These are phyloP conservation scores for Euphorbia celastroides DNA, from an alignment of 441 rosid species.

Conservation along the genomic window DNA sequence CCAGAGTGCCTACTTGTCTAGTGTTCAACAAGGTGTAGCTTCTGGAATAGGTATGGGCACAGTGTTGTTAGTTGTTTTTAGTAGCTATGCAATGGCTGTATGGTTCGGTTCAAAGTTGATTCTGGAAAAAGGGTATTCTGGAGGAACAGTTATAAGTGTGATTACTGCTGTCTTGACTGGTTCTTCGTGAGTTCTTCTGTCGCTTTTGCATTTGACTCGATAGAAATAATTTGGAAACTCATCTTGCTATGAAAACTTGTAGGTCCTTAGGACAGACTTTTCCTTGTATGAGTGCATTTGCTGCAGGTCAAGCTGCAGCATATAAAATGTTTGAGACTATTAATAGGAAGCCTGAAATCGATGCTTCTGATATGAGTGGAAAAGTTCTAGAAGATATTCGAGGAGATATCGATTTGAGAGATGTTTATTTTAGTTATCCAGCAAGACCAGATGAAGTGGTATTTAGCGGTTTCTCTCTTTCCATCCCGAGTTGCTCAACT, in stretches of 20 bases:
- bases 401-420: constrained; percentile 59
- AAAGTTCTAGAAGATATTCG: constrained; percentile 40
- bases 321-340: constrained; percentile 86
- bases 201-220: neutral
- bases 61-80: constrained; percentile 34
- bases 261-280: constrained; percentile 86
- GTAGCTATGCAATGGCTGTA: constrained; percentile 60
- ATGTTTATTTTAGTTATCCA: constrained; percentile 60
- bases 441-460: constrained; percentile 71
- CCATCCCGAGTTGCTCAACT: constrained; percentile 54
- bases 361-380: constrained; percentile 51
- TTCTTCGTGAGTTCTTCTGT: constrained; percentile 48
- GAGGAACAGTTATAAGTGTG: constrained; percentile 64
- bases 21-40: constrained; percentile 58
- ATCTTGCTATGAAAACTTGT: constrained; percentile 1
- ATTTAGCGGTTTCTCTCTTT: constrained; percentile 60
- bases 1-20: constrained; percentile 51
- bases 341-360: constrained; percentile 61
- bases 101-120: constrained; percentile 82
- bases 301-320: constrained; percentile 78
- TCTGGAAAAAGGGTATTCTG: constrained; percentile 55
- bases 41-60: constrained; percentile 64
- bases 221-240: neutral
- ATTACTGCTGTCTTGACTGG: constrained; percentile 73
- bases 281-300: constrained; percentile 66